Conservation (phyloP, 768 basidiomycete species). For the Auricularia sp. region DNA sequence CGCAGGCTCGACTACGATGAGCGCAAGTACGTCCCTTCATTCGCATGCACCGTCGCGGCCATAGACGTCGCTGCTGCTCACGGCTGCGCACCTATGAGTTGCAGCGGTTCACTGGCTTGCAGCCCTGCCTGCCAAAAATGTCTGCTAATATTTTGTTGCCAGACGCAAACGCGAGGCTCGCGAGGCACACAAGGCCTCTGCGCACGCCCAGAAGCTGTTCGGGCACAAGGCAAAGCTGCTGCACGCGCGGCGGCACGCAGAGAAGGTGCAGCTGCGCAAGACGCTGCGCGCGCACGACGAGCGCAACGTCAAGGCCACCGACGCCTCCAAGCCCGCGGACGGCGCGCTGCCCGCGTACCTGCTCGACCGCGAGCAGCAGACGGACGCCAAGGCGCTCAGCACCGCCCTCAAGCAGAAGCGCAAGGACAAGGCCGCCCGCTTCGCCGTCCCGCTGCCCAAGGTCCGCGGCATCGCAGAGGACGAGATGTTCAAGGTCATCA, state of each 20-base stretch:
- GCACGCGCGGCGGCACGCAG: slow-evolving; percentile 89
- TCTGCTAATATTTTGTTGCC: not conserved
- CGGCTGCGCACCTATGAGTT: no score
- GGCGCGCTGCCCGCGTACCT: slow-evolving; percentile 92
- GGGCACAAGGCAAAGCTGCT: slow-evolving; percentile 97
- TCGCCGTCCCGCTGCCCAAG: slow-evolving; percentile 91
- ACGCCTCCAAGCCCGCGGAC: slow-evolving; percentile 67
- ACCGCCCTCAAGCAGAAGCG: slow-evolving; percentile 96
- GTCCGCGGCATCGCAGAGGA: slow-evolving; percentile 98
- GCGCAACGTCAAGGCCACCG: slow-evolving; percentile 91
- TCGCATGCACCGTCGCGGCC: no score
- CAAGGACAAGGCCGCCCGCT: slow-evolving; percentile 98
- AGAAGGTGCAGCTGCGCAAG: slow-evolving; percentile 98
- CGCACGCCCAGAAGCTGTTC: slow-evolving; percentile 84
- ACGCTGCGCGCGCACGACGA: slow-evolving; percentile 99
- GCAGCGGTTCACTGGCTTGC: no score
- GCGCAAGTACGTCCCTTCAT: slow-evolving; percentile 56
- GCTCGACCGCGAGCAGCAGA: slow-evolving; percentile 95
- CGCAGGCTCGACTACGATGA: slow-evolving; percentile 93
- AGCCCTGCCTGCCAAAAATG: no score
- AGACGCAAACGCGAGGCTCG: slow-evolving; percentile 81
- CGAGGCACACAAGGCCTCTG: slow-evolving; percentile 65
- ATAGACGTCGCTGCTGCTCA: slow-evolving; percentile 1
- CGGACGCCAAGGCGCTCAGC: slow-evolving; percentile 92
- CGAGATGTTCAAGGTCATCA: slow-evolving; percentile 99